Evolutionary conservation across 2,329 filamentous ascomycete species (phyloP).

Genomic region (Colletotrichum sp.): DNA sequence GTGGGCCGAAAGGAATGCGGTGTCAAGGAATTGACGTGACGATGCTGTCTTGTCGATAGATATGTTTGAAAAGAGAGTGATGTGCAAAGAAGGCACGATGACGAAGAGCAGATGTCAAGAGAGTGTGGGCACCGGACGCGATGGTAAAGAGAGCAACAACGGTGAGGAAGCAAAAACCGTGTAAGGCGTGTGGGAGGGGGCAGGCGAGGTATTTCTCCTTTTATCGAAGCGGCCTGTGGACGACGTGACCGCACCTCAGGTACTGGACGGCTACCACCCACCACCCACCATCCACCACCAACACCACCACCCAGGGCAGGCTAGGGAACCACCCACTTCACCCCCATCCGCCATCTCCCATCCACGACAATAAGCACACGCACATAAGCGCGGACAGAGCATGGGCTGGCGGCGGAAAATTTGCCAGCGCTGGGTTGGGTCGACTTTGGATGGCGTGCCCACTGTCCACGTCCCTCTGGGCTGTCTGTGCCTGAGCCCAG

Average conservation of each 20-base stretch:
- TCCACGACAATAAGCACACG: neutral
- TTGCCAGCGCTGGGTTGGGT: conserved; percentile 6
- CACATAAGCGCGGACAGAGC: neutral
- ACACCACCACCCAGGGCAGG: neutral
- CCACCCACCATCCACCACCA: neutral
- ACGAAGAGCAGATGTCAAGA: conserved; percentile 18
- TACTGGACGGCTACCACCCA: neutral
- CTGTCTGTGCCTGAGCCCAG: neutral
- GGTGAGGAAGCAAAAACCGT: neutral
- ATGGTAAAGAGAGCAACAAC: conserved; percentile 3
- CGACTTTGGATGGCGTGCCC: neutral
- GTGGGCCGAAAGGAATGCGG: neutral
- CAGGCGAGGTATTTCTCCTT: conserved; percentile 21
- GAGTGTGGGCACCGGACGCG: conserved; percentile 18
- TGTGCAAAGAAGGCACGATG: conserved; percentile 16
- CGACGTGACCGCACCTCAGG: neutral
- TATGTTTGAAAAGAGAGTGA: neutral
- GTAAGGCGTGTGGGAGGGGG: neutral
- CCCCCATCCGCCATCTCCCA: neutral
- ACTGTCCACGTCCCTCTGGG: neutral
- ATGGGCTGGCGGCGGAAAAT: conserved; percentile 10
- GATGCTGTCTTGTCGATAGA: conserved; percentile 16
- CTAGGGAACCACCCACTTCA: neutral
- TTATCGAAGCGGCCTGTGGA: neutral
- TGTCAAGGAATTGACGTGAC: conserved; percentile 7